Evolutionary conservation across 2,329 filamentous ascomycete species (phyloP), one percentile per base, ranked within the genome.

Genomic region (Ceratocystiopsis brevicomis): DNA sequence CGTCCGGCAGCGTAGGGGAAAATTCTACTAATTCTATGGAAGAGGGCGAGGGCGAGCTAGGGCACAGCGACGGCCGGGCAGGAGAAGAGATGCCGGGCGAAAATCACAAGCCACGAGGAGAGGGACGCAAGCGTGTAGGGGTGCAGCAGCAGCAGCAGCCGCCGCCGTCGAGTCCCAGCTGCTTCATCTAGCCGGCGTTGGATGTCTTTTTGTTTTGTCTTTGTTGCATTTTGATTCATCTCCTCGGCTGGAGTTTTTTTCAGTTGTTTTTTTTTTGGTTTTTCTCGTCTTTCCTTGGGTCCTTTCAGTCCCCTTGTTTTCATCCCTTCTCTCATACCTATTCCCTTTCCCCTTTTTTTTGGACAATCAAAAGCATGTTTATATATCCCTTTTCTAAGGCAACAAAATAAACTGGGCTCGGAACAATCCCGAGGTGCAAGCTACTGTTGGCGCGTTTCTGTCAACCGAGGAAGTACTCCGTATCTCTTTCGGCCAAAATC

Each of bases 141-240:
- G 25, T 30, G 38, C 36, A 41, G 30, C 30, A 42, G 16, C 33
- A 39, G 39, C 33, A 36, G n/a, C 32, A 42, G 10, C 16, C 16
- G 10, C 16, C 16, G 39, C 38, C 34, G 34, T 45, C 45, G 14
- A 49, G 45, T 19, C 45, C 47, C 6, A 43, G 13, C 35, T 47
- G 43, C 39, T 47, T 47, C 41, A 38, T 47, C 21, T 47, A 47
- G 47, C 39, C 37, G 44, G 40, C 38, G 41, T 44, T 44, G 30
- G 21, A 30, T 9, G 37, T 18, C 11, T 32, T 34, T n/a, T 11
- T 36, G n/a, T 37, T 8, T 36, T 25, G 18, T 21, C 5, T 14
- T 42, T 42, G 33, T 18, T 36, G 32, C 15, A 25, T 39, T n/a
- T 30, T 35, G 15, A 14, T 2, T 36, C 19, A 21, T 21, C 4